Evolutionary conservation across 2,329 filamentous ascomycete species (phyloP).

Genomic region (Ophiognomonia clavigignenti-juglandacearum): DNA sequence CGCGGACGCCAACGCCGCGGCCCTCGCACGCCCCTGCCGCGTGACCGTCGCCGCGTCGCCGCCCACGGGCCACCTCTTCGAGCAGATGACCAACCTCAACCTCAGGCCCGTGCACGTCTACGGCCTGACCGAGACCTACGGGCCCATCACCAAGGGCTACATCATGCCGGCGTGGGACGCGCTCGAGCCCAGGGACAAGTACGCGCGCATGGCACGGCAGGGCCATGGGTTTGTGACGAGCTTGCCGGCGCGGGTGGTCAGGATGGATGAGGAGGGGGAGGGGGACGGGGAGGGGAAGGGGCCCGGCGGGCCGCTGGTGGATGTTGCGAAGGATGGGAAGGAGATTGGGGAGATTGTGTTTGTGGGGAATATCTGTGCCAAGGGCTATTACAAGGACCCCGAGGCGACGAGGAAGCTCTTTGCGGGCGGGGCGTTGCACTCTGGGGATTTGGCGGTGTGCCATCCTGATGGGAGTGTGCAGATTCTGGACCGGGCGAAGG

Average conservation of each 20-base stretch:
- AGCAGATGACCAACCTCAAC: slow-evolving; percentile 80
- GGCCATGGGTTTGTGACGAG: slow-evolving; percentile 87
- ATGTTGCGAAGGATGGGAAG: slow-evolving; percentile 42
- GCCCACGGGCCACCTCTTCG: slow-evolving; percentile 83
- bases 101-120: slow-evolving; percentile 91
- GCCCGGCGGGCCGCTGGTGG: slow-evolving; percentile 58
- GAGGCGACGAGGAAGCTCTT: slow-evolving; percentile 85
- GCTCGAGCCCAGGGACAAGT: slow-evolving; percentile 71
- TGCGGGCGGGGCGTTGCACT: slow-evolving; percentile 79
- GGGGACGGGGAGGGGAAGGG: slow-evolving; percentile 35
- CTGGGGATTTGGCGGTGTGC: slow-evolving; percentile 89
- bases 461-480: slow-evolving; percentile 86
- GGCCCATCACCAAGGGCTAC: slow-evolving; percentile 93
- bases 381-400: slow-evolving; percentile 86
- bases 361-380: slow-evolving; percentile 83
- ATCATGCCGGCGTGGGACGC: slow-evolving; percentile 78
- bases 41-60: slow-evolving; percentile 93
- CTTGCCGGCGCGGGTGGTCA: slow-evolving; percentile 76
- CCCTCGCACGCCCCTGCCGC: slow-evolving; percentile 63
- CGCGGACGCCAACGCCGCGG: slow-evolving; percentile 68
- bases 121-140: slow-evolving; percentile 84
- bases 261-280: slow-evolving; percentile 65
- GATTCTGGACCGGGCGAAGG: slow-evolving; percentile 90
- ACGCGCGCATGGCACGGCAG: slow-evolving; percentile 85
- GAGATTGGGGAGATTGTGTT: slow-evolving; percentile 63